These are phyloP conservation scores for Fusarium sp. DNA, from an alignment of 2,329 filamentous ascomycete genomes.

Conservation along the genomic window DNA sequence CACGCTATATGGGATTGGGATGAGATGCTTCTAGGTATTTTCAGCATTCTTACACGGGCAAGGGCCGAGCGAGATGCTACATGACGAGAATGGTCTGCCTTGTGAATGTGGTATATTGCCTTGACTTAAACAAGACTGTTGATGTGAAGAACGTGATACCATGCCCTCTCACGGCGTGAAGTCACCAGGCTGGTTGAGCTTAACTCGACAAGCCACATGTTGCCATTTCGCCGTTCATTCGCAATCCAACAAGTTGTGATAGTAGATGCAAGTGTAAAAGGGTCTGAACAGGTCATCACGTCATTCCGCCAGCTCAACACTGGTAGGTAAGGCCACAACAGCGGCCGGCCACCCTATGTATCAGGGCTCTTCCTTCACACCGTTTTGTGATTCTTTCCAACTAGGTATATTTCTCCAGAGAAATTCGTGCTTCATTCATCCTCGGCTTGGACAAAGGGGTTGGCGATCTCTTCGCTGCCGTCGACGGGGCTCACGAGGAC, in stretches of 20 bases:
- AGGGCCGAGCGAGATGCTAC: slow-evolving; percentile 16
- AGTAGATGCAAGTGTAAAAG: slow-evolving; percentile 13
- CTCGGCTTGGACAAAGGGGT: slow-evolving; percentile 85
- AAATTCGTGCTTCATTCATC: slow-evolving; percentile 61
- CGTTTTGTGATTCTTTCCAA: slow-evolving; percentile 19
- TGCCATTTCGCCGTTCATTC: slow-evolving; percentile 4
- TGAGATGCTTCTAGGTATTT: neutral
- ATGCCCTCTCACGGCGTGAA: neutral
- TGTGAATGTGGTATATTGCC: slow-evolving; percentile 40
- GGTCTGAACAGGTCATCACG: slow-evolving; percentile 11
- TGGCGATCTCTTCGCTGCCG: slow-evolving; percentile 94
- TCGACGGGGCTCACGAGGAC: slow-evolving; percentile 93
- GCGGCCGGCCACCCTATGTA: neutral
- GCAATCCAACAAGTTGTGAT: slow-evolving; percentile 18
- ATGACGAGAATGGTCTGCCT: slow-evolving; percentile 35
- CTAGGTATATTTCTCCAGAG: neutral
- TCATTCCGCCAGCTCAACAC: slow-evolving; percentile 6
- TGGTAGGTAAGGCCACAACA: neutral
- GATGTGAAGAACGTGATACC: slow-evolving; percentile 12
- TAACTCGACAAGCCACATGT: neutral
- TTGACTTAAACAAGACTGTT: slow-evolving; percentile 33
- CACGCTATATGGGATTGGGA: slow-evolving; percentile 5
- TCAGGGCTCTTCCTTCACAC: neutral
- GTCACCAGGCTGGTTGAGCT: neutral
- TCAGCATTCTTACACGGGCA: neutral